These are phyloP conservation scores for Monosporascus ibericus DNA, from an alignment of 2,329 filamentous ascomycete species.

Conservation along the genomic window DNA sequence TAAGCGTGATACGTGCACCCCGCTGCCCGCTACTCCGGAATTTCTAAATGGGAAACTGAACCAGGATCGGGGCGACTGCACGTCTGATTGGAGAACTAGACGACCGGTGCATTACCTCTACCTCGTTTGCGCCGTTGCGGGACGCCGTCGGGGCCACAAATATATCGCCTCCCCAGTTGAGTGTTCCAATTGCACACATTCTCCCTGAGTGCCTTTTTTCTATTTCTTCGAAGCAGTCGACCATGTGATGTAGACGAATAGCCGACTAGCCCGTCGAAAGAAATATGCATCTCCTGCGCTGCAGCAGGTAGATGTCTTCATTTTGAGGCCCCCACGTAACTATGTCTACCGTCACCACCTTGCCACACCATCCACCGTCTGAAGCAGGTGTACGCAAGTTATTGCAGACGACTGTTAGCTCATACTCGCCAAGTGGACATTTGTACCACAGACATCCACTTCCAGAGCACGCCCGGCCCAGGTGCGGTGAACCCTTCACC, in stretches of 20 bases:
- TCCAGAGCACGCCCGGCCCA: constrained; percentile 21
- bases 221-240: too few species aligned
- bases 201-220: too few species aligned
- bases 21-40: neutral
- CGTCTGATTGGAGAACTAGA: neutral
- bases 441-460: constrained; percentile 22
- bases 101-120: neutral
- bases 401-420: neutral
- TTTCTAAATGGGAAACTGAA: neutral
- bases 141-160: neutral
- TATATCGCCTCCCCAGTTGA: neutral
- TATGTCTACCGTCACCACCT: neutral
- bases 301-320: too few species aligned
- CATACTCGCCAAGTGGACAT: constrained; percentile 18
- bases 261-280: too few species aligned
- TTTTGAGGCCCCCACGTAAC: too few species aligned
- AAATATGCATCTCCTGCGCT: too few species aligned
- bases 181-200: too few species aligned
- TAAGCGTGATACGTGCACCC: neutral
- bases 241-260: too few species aligned
- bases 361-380: constrained; percentile 24
- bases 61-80: neutral
- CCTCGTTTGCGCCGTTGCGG: neutral
- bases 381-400: constrained; percentile 17
- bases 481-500: constrained; percentile 18